Evolutionary conservation across 1,284 basidiomycete species (phyloP), one percentile per base, ranked within the genome.

Genomic region (Tetrapyrgos nigripes): DNA sequence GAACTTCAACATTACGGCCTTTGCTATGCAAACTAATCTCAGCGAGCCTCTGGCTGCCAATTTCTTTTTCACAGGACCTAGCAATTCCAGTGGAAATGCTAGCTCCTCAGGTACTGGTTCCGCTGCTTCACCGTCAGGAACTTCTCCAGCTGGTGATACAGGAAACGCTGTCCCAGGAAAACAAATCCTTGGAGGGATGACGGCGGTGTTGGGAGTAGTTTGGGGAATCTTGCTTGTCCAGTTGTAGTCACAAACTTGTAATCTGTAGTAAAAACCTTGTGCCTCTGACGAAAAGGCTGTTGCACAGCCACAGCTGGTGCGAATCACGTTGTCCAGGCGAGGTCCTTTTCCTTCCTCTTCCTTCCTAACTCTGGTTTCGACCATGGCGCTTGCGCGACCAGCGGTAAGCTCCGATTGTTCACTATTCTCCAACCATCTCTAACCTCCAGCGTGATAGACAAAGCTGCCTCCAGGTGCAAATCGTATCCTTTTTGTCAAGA

Each of bases 401-500:
- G 82, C 88, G 43, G 88, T 89, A 73, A 64, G 84, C 69, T 44
- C 51, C 55, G 26, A 45, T 37, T 52, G 57, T 33, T 5, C 43
- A 55, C 60, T 40, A 53, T 48, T 35, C 45, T 24, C 29, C 19
- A 24, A 17, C 14, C 21, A 24, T n/a, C 48, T 51, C 37, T 37
- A 54, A 53, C 61, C 29, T 56, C 51, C 9, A 19, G 43, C 24
- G 33, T 24, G 27, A 5, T 50, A 90, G 91, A 80, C 89, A n/a
- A 92, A 93, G 72, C 83, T 93, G 21, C 91, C 92, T 5, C 88
- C 91, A 29, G 92, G 92, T 52, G 92, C 91, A 17, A 94, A 94
- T 70, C 86, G 92, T 50, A 92, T 94, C 58, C 81, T 94, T 45
- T 94, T 93, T 66, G 89, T 94, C 29, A 93, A 93, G 79, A 97